Base-by-base conservation (phyloP, 225 moss, liverwort and hornwort genomes). In the Ulota crispa region DNA sequence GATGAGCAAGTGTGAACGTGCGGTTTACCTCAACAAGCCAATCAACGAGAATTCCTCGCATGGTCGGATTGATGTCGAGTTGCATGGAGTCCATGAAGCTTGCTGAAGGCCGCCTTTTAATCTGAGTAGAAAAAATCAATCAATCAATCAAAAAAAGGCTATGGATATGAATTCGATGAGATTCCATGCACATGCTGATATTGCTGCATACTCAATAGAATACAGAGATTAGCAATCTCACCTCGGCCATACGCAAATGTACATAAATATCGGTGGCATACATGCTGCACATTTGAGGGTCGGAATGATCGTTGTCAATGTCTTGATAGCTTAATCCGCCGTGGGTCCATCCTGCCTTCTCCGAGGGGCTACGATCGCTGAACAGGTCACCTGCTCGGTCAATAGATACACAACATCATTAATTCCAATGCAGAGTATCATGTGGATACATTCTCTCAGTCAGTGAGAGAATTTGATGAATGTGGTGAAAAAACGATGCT, bases 261-360 rank as follows among this genome's bases (percentile, higher is more conserved):
- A 92, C 85, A 69, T 98, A 98, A 56, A 98, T 98, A 54, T 98
- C 97, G 54, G 91, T 86, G 39, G 97, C 97, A 42, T 98, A 98
- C 87, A 91, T 92, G 82, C 95, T 95, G 89, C 97, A 98, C 97
- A 98, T 98, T 82, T 98, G 97, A 7, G 97, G 97, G 81, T 98
- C 97, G 9, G 91, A 85, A 67, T 93, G 87, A 47, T 95, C 95
- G 78, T 90, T 84, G 66, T 98, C 97, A 61, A 98, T 98, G 43
- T 98, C 94, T 76, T 91, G 87, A 60, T 89, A 94, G 85, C 75
- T 88, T 67, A 88, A 68, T 42, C 77, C 86, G 52, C 74, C 85
- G 26, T 62, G 83, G 15, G 89, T 82, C 89, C 89, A 93, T 68
- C 88, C 89, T 41, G 86, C 62, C 55, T 76, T 76, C 62, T 88